phyloP scores from a whole-genome alignment of 768 basidiomycete species.

The Tulasnella sp. region DNA sequence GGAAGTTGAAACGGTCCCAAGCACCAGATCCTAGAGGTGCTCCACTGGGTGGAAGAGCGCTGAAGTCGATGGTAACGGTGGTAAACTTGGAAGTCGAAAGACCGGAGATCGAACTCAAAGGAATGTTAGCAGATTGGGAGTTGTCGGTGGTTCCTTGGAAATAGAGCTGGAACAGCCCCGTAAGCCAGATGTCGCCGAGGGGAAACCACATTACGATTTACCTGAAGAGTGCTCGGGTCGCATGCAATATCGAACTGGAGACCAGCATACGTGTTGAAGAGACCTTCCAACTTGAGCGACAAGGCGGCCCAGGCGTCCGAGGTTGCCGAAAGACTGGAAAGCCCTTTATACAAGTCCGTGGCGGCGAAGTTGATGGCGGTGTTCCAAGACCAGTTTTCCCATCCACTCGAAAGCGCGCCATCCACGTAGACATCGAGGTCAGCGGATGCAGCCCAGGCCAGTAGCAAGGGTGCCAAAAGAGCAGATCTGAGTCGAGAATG shows the following conservation, averaged over 20 bases:
- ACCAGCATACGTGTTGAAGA: slow-evolving; percentile 35
- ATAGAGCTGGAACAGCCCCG: slow-evolving; percentile 21
- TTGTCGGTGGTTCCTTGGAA: slow-evolving; percentile 32
- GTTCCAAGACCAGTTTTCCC: too few relatives aligned
- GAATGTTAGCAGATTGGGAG: slow-evolving; percentile 30
- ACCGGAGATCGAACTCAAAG: slow-evolving; percentile 31
- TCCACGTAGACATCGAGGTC: too few relatives aligned
- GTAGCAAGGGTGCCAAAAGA: too few relatives aligned
- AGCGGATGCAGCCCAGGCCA: too few relatives aligned
- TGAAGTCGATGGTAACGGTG: slow-evolving; percentile 38
- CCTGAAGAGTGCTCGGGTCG: slow-evolving; percentile 19
- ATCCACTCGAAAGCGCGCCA: too few relatives aligned
- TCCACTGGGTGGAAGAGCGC: slow-evolving; percentile 31
- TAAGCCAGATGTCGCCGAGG: background rate
- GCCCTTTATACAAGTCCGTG: too few relatives aligned
- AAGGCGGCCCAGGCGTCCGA: too few relatives aligned
- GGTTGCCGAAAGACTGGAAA: too few relatives aligned
- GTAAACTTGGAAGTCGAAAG: slow-evolving; percentile 32
- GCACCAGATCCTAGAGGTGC: slow-evolving; percentile 27
- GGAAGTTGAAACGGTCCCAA: slow-evolving; percentile 42
- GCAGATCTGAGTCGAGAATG: too few relatives aligned
- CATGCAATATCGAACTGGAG: slow-evolving; percentile 41
- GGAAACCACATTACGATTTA: slow-evolving; percentile 15
- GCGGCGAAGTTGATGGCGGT: too few relatives aligned
- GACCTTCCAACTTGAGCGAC: too few relatives aligned